phyloP scores from a whole-genome alignment of 225 moss, liverwort and hornwort species.

The Takakia lepidozioides region DNA sequence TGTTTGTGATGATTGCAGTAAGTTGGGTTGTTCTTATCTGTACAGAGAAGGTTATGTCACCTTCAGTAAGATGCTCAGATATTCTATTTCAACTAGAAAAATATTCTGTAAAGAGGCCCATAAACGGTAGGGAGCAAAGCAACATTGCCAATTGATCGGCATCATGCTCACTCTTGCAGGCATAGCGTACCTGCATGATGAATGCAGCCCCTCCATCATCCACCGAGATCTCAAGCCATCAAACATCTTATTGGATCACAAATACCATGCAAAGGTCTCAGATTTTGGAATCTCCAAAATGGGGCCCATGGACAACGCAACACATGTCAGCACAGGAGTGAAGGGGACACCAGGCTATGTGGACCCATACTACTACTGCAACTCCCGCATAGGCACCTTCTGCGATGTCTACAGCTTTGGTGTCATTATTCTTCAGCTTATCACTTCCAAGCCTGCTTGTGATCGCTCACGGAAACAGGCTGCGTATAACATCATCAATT shows the following conservation, averaged over 20 bases:
- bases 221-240: conserved; percentile 65
- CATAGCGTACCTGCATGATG: conserved; percentile 60
- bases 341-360: conserved; percentile 72
- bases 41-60: no score
- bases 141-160: no score
- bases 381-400: conserved; percentile 39
- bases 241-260: conserved; percentile 57
- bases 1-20: no score
- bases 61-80: no score
- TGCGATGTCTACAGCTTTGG: conserved; percentile 80
- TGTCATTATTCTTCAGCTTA: conserved; percentile 71
- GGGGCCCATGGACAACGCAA: conserved; percentile 47
- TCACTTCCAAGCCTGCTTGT: conserved; percentile 67
- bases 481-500: conserved; percentile 51
- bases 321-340: conserved; percentile 60
- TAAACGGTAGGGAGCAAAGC: no score
- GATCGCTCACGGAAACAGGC: conserved; percentile 44
- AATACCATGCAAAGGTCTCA: conserved; percentile 46
- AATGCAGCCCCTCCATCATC: conserved; percentile 51
- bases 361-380: conserved; percentile 47
- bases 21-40: no score
- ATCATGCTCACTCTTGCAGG: no score
- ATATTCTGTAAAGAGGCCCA: no score
- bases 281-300: conserved; percentile 57
- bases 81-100: no score